Base-by-base conservation (phyloP, 345 rosid genomes). In the Raphanus sativus region DNA sequence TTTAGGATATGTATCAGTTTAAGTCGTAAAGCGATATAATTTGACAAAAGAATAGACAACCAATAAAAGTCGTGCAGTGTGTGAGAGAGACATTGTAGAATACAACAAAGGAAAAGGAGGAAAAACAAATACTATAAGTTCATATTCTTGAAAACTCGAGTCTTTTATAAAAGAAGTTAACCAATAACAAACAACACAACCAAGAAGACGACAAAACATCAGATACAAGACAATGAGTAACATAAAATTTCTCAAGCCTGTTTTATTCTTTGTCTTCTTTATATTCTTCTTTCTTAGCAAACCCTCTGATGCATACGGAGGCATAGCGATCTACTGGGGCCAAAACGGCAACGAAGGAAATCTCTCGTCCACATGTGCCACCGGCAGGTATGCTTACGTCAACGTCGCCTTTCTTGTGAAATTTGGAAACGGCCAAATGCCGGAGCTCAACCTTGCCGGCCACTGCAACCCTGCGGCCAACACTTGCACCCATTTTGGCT, bases 291-390 rank as follows among this genome's bases (percentile, higher is more conserved):
- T 68, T 62, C 3, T n/a, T 62, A 55, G 2, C 28, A 79, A 73
- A 73, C 65, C 74, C 11, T 73, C 78, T 34, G 73, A 67, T 29
- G 82, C 70, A 36, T 66, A 28, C 1, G 34, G 59, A 62, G 71
- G 81, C 63, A 76, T 81, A 62, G 78, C 81, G 81, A 81, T 81
- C 56, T 81, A 81, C 54, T 81, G 91, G 91, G 91, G 93, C 25
- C 93, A 87, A 79, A 84, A 80, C 30, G 87, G 88, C 45, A 83
- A 83, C 50, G 90, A 90, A 77, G 87, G 88, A 6, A 82, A 84
- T 50, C 80, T 86, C 17, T 28, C 83, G 11, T 67, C 67, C 59
- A 82, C 92, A 0, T 86, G 94, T 61, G 83, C 85, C 71, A 75
- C 87, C 1, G 84, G 88, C 3, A 75, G 68, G 33, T 86, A 84